These are phyloP conservation scores for Cutaneotrichosporon cutaneum DNA, from an alignment of 1,284 basidiomycete species.

Conservation along the genomic window DNA sequence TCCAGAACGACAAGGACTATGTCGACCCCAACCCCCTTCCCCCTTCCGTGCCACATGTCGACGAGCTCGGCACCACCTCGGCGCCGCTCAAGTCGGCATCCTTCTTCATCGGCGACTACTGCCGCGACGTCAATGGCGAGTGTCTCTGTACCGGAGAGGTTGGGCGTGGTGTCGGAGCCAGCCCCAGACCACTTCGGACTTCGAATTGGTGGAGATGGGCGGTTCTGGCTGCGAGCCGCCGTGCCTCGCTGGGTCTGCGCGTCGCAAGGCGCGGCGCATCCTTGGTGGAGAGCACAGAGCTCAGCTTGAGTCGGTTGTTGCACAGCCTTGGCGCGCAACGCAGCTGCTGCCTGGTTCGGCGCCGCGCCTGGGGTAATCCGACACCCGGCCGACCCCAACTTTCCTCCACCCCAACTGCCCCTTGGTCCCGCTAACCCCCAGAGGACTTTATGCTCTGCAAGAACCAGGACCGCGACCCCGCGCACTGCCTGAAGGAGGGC, in stretches of 20 bases:
- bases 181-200: not conserved
- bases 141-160: constrained; percentile 22
- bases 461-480: constrained; percentile 82
- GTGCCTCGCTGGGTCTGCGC: no score
- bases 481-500: constrained; percentile 93
- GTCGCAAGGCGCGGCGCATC: no score
- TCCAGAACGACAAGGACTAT: constrained; percentile 56
- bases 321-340: no score
- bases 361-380: no score
- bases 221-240: not conserved
- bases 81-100: constrained; percentile 94
- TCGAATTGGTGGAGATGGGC: not conserved
- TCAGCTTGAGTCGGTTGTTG: no score
- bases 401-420: not conserved
- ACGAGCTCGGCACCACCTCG: constrained; percentile 87
- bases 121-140: constrained; percentile 95
- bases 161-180: not conserved
- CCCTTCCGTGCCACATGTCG: constrained; percentile 72
- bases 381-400: not conserved
- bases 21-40: constrained; percentile 73
- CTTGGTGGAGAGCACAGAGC: no score
- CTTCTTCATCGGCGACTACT: constrained; percentile 95
- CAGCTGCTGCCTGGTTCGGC: no score
- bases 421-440: constrained; percentile 46
- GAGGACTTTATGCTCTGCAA: constrained; percentile 99